A percentile compares a stretch with the other conserved stretches of the same genome.
These are phyloP conservation scores for Biscogniauxia mediterranea DNA, from an alignment of 2,329 filamentous ascomycete species.

Conservation along the genomic window DNA sequence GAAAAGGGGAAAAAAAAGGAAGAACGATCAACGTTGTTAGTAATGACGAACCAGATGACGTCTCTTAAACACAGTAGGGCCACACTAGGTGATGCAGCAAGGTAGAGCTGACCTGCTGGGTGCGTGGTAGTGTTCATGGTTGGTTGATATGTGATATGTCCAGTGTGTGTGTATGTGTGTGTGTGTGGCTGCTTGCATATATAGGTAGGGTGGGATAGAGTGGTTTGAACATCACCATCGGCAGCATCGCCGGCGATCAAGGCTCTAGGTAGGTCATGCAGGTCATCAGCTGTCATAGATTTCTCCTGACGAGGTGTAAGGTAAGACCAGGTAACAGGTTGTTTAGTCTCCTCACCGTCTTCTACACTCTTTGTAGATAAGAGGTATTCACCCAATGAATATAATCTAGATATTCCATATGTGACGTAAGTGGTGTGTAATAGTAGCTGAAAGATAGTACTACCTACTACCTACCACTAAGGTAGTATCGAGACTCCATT, in stretches of 20 bases:
- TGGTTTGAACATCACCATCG: neutral
- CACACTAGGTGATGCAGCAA: constrained; percentile 4
- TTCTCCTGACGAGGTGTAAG: no score
- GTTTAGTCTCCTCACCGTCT: no score
- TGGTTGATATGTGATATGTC: constrained; percentile 1
- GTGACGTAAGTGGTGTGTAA: no score
- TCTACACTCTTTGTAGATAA: no score
- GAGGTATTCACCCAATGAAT: no score
- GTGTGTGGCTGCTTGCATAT: neutral
- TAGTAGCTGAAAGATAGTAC: no score
- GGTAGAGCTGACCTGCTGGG: neutral
- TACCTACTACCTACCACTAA: no score
- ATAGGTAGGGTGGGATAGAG: neutral
- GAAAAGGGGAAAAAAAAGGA: neutral
- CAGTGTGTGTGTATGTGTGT: no score
- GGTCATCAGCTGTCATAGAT: no score
- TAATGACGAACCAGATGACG: constrained; percentile 10
- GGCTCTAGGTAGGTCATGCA: neutral
- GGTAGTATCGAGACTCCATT: no score
- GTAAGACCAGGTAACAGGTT: no score
- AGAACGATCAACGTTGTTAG: neutral
- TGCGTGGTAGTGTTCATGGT: neutral
- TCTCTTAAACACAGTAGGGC: constrained; percentile 7
- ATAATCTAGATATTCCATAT: no score
- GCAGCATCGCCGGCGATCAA: neutral